Evolutionary conservation across 2,329 filamentous ascomycete genomes (phyloP), one percentile per base, ranked within the genome.

Genomic region (Pezicula carpinea): DNA sequence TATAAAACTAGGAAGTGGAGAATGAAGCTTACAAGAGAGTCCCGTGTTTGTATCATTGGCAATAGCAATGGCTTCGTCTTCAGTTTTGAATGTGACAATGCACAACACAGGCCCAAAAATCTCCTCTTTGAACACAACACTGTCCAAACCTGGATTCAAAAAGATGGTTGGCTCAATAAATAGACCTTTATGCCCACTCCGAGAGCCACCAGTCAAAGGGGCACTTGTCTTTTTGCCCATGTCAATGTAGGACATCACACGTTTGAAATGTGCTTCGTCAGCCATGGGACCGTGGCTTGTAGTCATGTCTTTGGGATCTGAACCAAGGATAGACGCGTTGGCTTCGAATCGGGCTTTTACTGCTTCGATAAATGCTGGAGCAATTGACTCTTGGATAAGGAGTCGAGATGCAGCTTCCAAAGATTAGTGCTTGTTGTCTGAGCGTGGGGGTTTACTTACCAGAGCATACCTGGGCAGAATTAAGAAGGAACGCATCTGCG

Each of bases 381-480:
- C 82, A 64, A 85, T 74, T 33, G 62, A 58, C 34, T 71, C 66
- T 1, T 83, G 82, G 4, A 89, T 76, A 61, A 87, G 87, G 7
- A 89, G 80, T 2, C 85, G 71, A 2, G 83, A 87, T 6, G 82
- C 83, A 54, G 87, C 87, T 38, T 29, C 10, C 3, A 29, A 3
- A 29, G 13, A 11, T 29, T 10, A 29, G 6, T 6, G 13, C 13
- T 29, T 26, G 5, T 23, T 23, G 3, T 3, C 8, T 32, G 34
- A 32, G 29, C n/a, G 35, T 33, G 11, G n/a, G 14, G n/a, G n/a
- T n/a, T n/a, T 21, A 33, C 40, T 19, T 18, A 43, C 40, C 40
- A 26, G 83, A 86, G 70, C 85, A 89, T 42, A 88, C 82, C 64
- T 89, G 85, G 18, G 84, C 85, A 0, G 80, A 80, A 57, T 87